Conservation (phyloP, 495 filamentous ascomycete species). For the Tuber umbilicatum region DNA sequence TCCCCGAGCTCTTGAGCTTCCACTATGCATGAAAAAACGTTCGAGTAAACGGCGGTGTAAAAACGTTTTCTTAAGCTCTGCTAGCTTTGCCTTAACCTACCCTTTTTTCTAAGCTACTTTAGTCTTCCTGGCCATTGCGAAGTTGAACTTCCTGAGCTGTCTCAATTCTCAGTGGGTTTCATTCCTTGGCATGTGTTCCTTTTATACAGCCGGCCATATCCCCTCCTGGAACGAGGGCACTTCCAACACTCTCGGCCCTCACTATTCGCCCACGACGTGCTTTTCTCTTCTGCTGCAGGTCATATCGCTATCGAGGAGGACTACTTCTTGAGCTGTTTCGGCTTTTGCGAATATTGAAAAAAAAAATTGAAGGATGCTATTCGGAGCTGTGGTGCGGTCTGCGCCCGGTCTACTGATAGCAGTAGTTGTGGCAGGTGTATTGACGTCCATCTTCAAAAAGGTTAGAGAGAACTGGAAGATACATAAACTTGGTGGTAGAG, state of each 20-base stretch:
- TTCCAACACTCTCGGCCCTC: too few species aligned
- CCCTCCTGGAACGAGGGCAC: too few species aligned
- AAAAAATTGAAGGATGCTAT: constrained; percentile 18
- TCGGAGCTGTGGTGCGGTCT: constrained; percentile 14
- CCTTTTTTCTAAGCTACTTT: neutral
- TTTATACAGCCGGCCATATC: too few species aligned
- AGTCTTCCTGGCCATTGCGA: neutral
- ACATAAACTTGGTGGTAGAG: constrained; percentile 45
- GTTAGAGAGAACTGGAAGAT: constrained; percentile 45
- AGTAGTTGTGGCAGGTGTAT: constrained; percentile 11
- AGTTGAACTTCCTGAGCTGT: neutral
- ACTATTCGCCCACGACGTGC: too few species aligned
- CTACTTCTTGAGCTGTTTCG: neutral
- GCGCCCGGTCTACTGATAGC: constrained; percentile 9
- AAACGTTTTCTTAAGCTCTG: neutral
- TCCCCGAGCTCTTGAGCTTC: neutral
- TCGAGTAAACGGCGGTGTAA: too few species aligned
- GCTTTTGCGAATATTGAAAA: neutral
- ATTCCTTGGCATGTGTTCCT: too few species aligned
- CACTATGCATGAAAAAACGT: neutral
- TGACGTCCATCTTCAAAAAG: constrained; percentile 22
- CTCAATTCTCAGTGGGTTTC: neutral
- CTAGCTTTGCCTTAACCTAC: neutral
- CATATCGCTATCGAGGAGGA: too few species aligned
- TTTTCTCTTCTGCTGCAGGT: too few species aligned